These are phyloP conservation scores for Candida insectalens DNA, from an alignment of 805 yeast species.

Conservation along the genomic window DNA sequence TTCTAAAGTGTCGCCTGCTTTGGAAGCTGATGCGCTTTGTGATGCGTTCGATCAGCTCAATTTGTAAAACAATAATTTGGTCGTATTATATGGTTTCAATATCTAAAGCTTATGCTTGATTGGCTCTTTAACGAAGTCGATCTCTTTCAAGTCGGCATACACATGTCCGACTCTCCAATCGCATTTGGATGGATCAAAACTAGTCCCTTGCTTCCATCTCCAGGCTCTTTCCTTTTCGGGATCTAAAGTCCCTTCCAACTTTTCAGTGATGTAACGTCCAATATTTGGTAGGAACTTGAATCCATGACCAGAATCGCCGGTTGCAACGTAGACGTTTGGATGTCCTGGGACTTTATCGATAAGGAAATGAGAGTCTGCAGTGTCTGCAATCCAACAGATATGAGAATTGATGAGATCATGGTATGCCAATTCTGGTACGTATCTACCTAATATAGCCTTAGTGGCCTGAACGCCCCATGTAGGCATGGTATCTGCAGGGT, in stretches of 20 bases:
- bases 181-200: constrained; percentile 13
- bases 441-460: constrained; percentile 18
- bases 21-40: constrained; percentile 52
- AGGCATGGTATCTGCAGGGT: constrained; percentile 29
- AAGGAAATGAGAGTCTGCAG: constrained; percentile 27
- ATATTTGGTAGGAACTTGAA: constrained; percentile 35
- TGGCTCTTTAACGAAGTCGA: constrained; percentile 9
- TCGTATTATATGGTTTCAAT: neutral
- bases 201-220: constrained; percentile 22
- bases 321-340: constrained; percentile 26
- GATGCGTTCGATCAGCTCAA: constrained; percentile 30
- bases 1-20: constrained; percentile 41
- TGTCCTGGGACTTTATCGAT: constrained; percentile 28
- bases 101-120: neutral
- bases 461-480: constrained; percentile 16
- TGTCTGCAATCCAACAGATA: constrained; percentile 29
- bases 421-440: constrained; percentile 27
- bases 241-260: constrained; percentile 24
- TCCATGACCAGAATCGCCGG: constrained; percentile 38
- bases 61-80: constrained; percentile 12
- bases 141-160: constrained; percentile 8
- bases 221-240: constrained; percentile 16
- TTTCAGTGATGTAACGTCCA: constrained; percentile 34
- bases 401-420: constrained; percentile 23
- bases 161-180: constrained; percentile 15